phyloP scores from a whole-genome alignment of 345 rosid species.

The Salix arbutifolia region DNA sequence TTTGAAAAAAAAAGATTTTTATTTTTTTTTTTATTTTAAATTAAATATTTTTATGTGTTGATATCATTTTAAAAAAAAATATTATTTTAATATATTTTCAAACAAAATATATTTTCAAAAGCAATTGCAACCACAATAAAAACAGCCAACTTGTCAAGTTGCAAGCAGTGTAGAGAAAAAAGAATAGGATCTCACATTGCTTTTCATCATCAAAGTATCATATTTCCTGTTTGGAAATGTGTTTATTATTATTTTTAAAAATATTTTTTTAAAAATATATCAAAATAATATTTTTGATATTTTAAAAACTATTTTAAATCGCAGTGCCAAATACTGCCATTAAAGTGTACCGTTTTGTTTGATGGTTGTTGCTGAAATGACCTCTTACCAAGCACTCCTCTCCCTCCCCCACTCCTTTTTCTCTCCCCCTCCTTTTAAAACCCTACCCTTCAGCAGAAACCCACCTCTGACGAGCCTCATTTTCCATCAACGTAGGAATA shows the following conservation, averaged over 20 bases:
- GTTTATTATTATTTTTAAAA: too few relatives aligned
- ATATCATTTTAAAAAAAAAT: too few relatives aligned
- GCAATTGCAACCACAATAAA: too few relatives aligned
- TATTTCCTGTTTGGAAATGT: not conserved
- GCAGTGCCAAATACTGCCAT: too few relatives aligned
- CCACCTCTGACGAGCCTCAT: slow-evolving; percentile 2
- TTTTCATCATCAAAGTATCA: slow-evolving; percentile 22
- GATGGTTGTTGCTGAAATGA: slow-evolving; percentile 50
- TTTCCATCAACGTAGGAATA: not conserved
- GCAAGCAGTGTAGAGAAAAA: slow-evolving; percentile 9
- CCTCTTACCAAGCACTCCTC: slow-evolving; percentile 38
- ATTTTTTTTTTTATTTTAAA: too few relatives aligned
- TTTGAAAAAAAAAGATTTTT: too few relatives aligned
- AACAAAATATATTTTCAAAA: too few relatives aligned
- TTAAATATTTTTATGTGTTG: too few relatives aligned
- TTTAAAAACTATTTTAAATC: too few relatives aligned
- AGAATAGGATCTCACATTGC: slow-evolving; percentile 22
- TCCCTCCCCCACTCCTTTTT: not conserved
- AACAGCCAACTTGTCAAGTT: slow-evolving; percentile 14
- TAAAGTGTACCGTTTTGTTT: slow-evolving; percentile 18
- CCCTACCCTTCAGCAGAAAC: not conserved
- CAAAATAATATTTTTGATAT: too few relatives aligned
- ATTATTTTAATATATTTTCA: too few relatives aligned
- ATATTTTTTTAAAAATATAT: too few relatives aligned
- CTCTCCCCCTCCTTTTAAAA: not conserved